Conservation (phyloP, 805 yeast species). For the Yamadazyma laniorum region DNA sequence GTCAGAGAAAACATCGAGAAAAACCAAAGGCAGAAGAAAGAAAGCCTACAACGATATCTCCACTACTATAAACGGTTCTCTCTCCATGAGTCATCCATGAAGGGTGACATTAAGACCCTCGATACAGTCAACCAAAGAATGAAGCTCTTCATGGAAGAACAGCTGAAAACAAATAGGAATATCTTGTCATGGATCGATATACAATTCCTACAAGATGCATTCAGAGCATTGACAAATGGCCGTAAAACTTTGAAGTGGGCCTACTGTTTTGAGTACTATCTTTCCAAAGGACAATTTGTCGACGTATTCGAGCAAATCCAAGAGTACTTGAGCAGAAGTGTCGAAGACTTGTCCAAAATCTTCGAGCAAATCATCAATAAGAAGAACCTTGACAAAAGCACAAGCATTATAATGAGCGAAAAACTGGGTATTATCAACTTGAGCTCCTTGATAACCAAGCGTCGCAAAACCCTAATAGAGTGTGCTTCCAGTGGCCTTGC, state of each 20-base stretch:
- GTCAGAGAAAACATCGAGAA: conserved; percentile 33
- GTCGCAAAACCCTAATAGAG: conserved; percentile 43
- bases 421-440: conserved; percentile 42
- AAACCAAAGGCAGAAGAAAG: conserved; percentile 42
- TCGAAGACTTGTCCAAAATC: conserved; percentile 65
- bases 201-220: conserved; percentile 75
- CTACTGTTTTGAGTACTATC: conserved; percentile 73
- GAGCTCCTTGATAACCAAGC: conserved; percentile 39
- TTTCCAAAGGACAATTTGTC: conserved; percentile 52
- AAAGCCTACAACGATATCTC: conserved; percentile 61
- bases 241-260: conserved; percentile 87
- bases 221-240: conserved; percentile 60
- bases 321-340: conserved; percentile 58
- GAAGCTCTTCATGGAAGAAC: conserved; percentile 56
- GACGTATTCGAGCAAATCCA: conserved; percentile 72
- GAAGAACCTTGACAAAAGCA: conserved; percentile 23
- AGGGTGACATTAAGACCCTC: conserved; percentile 65
- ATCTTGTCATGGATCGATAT: conserved; percentile 78
- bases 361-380: conserved; percentile 44
- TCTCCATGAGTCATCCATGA: conserved; percentile 73
- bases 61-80: conserved; percentile 74
- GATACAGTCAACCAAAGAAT: conserved; percentile 63
- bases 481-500: conserved; percentile 43
- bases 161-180: conserved; percentile 21
- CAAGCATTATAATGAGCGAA: conserved; percentile 32